Percentiles rank a stretch among this genome's conserved stretches.
Conservation (phyloP, 139 green algal genomes). For the Chlorella sp. region DNA sequence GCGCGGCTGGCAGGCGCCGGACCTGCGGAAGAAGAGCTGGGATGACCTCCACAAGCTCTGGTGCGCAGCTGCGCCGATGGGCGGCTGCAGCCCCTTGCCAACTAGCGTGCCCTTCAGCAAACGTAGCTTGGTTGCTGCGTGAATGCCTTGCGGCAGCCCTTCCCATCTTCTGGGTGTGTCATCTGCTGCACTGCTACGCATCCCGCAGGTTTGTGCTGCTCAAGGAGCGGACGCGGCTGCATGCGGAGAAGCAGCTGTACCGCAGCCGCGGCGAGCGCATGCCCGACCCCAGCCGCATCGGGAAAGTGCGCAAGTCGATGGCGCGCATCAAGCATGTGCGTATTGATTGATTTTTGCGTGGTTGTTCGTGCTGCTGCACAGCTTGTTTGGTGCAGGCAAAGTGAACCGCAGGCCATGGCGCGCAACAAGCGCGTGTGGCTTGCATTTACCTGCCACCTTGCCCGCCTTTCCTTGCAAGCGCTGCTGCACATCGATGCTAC, state of each 20-base stretch:
- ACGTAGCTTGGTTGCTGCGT: no score
- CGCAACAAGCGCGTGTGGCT: no score
- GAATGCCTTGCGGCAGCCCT: no score
- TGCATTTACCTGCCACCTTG: no score
- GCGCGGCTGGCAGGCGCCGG: constrained; percentile 68
- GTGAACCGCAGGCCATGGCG: no score
- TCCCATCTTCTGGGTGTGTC: no score
- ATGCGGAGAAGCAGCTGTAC: constrained; percentile 63
- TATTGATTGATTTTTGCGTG: no score
- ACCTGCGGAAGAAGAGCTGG: constrained; percentile 80
- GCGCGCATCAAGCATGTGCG: constrained; percentile 55
- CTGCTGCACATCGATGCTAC: no score
- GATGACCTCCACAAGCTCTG: constrained; percentile 87
- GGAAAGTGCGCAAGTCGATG: constrained; percentile 55
- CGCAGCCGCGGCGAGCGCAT: constrained; percentile 8
- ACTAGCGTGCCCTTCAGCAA: neutral
- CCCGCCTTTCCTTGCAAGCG: no score
- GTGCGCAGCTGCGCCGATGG: constrained; percentile 29
- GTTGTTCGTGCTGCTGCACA: no score
- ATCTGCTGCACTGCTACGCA: no score
- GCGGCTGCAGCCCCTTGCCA: neutral
- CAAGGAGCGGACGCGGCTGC: constrained; percentile 80
- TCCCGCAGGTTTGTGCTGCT: constrained; percentile 73
- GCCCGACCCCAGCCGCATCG: constrained; percentile 28
- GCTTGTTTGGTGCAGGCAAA: no score